Base-by-base conservation (phyloP, 2,329 filamentous ascomycete species). In the Cladophialophora carrionii region DNA sequence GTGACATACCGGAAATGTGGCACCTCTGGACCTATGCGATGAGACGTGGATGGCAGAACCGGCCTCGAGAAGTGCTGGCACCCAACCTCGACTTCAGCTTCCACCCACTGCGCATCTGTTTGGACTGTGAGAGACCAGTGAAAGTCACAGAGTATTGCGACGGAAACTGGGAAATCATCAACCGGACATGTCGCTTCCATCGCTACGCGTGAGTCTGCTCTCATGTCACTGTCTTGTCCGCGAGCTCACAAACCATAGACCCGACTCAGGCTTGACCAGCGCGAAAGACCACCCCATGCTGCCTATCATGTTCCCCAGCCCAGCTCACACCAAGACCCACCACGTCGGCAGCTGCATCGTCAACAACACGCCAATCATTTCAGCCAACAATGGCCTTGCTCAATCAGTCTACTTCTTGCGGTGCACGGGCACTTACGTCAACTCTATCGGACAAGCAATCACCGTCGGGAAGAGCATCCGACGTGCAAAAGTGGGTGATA, bases 131-230 rank as follows among this genome's bases (percentile, higher is more conserved):
- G 29, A 54, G 24, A 34, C 29, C 52, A 9, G 5, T 54, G 4
- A 54, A 54, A 17, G 49, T 43, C 24, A 32, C 34, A 29, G 51
- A 34, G 20, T 64, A 37, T 55, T 64, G 34, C 43, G 20, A 57
- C n/a, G 57, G 57, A 32, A 46, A 32, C 10, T 41, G 37, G 48
- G 48, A 59, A 24, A 41, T 52, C 20, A 41, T 53, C 24, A 9
- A 31, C 20, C 14, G 22, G 29, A 29, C 37, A 31, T 57, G 41
- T 46, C 22, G 49, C 22, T 59, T 17, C 10, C 31, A 54, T 54
- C 17, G 31, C 1, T 46, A 37, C 41, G 48, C 22, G 48, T 53
- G 5, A 53, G 48, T 17, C 26, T 37, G 31, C 26, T 43, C 24
- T n/a, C 48, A 46, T 14, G n/a, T 29, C 6, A 12, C 20, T 4